These are phyloP conservation scores for Aechmea fasciata DNA, from an alignment of 176 grass and related monocot genomes.

Conservation along the genomic window DNA sequence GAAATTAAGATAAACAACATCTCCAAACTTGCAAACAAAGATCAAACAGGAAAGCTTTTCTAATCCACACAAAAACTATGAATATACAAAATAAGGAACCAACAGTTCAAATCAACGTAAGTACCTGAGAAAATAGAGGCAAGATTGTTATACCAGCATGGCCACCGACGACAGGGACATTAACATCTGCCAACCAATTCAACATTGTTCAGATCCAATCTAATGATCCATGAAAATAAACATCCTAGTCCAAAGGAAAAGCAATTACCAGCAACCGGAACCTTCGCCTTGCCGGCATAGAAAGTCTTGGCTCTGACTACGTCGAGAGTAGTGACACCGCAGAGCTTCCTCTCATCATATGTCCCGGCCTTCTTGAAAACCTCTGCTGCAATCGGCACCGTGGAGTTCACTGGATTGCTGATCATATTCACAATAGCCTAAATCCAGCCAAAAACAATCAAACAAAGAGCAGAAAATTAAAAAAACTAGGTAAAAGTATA, in stretches of 20 bases:
- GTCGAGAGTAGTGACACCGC: slow-evolving; percentile 91
- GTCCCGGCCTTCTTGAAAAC: slow-evolving; percentile 93
- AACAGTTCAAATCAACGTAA: neutral
- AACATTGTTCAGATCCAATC: neutral
- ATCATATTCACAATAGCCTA: slow-evolving; percentile 90
- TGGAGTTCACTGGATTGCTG: slow-evolving; percentile 94
- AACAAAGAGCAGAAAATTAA: neutral
- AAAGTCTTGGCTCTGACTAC: slow-evolving; percentile 89
- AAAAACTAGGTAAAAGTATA: neutral
- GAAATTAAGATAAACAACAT: slow-evolving; percentile 6
- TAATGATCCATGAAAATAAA: neutral
- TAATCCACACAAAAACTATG: too few relatives aligned
- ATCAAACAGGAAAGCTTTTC: neutral
- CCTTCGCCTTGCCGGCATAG: slow-evolving; percentile 69
- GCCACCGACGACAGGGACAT: slow-evolving; percentile 87
- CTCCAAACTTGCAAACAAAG: neutral
- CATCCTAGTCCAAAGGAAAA: neutral
- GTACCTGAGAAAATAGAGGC: slow-evolving; percentile 82
- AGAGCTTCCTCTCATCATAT: slow-evolving; percentile 75
- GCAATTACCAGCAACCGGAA: slow-evolving; percentile 40
- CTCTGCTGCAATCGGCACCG: slow-evolving; percentile 71
- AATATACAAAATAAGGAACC: neutral
- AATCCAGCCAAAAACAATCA: neutral
- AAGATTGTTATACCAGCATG: slow-evolving; percentile 86
- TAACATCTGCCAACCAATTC: slow-evolving; percentile 37